Evolutionary conservation across 2,329 filamentous ascomycete species (phyloP), one percentile per base, ranked within the genome.

Genomic region (Cryoendolithus antarcticus): DNA sequence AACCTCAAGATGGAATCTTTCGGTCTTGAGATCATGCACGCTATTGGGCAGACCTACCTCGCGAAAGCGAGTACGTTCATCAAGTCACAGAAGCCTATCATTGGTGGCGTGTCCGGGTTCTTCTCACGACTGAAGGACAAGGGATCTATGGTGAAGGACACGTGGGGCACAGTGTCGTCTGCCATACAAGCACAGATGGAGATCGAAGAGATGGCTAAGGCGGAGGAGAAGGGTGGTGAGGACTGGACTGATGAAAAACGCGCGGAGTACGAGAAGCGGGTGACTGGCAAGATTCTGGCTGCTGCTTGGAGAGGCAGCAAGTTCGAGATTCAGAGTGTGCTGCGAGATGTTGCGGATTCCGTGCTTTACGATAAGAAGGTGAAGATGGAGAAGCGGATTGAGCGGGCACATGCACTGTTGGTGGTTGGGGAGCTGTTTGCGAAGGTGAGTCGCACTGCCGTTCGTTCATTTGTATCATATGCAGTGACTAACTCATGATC

Each of bases 1-100:
- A 93, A 96, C 58, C 70, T 98, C 52, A 98, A 96, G 72, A 98
- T 98, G 86, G 91, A 98, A 65, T 93, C 84, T 0, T 98, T 98
- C 53, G 91, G 91, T 37, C 72, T 98, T 32, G 91, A 98, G 52
- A 96, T 96, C 51, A 70, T 95, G 35, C 89, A 96, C 61, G 88
- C 91, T 34, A 93, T 98, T 53, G 91, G 91, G 10, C 73, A 82
- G 50, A 93, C 86, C 3, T 98, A 98, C 62, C 65, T 91, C 21
- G 77, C 79, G 60, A 96, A 96, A 64, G 85, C 82, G 3, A 84
- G 82, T 1, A 80, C 80, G 1, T 80, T 95, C 56, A 72, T 98
- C 48, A 93, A 94, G 61, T 89, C 82, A 36, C 91, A 98, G 60
- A 96, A 96, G 63, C 93, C 94, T 66, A 78, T 98, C 33, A 60